phyloP scores from a whole-genome alignment of 108 stramenopile species.

The Skeletonema potamos region DNA sequence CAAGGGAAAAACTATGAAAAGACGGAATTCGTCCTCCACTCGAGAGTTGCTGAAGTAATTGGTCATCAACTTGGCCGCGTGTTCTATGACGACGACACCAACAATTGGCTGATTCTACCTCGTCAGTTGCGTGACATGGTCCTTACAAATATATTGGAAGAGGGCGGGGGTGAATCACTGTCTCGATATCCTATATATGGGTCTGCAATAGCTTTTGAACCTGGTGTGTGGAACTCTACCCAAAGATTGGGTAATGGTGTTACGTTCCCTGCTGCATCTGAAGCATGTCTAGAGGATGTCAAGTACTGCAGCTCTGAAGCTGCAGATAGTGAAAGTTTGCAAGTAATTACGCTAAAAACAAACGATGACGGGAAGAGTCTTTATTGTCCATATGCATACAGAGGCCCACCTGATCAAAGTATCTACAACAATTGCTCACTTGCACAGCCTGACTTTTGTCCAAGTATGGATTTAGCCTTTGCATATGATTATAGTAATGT shows the following conservation, averaged over 20 bases:
- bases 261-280: conserved; percentile 5
- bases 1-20: conserved; percentile 14
- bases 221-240: conserved; percentile 1
- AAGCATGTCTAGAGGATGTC: conserved; percentile 1
- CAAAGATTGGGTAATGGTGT: conserved; percentile 7
- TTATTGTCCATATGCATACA: conserved; percentile 22
- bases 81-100: conserved; percentile 11
- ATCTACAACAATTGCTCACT: conserved; percentile 13
- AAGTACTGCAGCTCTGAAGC: neutral
- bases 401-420: conserved; percentile 4
- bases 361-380: conserved; percentile 10
- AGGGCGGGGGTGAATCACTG: neutral
- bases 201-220: conserved; percentile 21
- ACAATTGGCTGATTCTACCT: neutral
- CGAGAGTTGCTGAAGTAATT: conserved; percentile 9
- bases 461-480: conserved; percentile 21
- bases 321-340: neutral
- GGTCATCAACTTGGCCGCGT: conserved; percentile 8
- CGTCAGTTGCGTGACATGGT: conserved; percentile 1
- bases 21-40: conserved; percentile 5
- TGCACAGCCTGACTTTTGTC: conserved; percentile 10
- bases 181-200: conserved; percentile 23
- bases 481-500: conserved; percentile 23
- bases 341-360: conserved; percentile 5
- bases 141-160: conserved; percentile 15